Evolutionary conservation across 306 rosid species (phyloP).

Genomic region (Trifolium fragiferum): DNA sequence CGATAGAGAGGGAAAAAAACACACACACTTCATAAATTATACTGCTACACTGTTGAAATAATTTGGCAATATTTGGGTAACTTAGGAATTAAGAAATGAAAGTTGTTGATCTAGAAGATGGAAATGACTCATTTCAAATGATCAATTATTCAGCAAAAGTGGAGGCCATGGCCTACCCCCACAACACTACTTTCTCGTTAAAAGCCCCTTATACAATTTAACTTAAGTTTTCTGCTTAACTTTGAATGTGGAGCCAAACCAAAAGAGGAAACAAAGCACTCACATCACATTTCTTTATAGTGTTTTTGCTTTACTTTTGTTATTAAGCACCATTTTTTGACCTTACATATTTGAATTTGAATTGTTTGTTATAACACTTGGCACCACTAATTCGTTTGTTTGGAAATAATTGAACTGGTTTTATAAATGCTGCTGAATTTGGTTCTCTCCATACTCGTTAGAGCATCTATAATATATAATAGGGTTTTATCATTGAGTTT

Average conservation of each 20-base stretch:
- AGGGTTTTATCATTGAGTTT: too few relatives aligned
- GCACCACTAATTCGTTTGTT: conserved; percentile 4
- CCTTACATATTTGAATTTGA: conserved; percentile 29
- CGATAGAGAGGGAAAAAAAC: too few relatives aligned
- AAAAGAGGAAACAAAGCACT: conserved; percentile 31
- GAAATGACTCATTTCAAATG: background rate
- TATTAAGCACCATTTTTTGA: background rate
- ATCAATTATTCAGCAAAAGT: conserved; percentile 41
- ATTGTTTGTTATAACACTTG: conserved; percentile 26
- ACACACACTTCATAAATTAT: background rate
- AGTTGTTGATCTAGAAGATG: background rate
- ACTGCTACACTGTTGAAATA: background rate
- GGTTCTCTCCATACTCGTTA: too few relatives aligned
- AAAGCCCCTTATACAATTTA: conserved; percentile 37
- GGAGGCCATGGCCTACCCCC: conserved; percentile 44
- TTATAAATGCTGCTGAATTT: background rate
- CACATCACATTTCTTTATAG: conserved; percentile 9
- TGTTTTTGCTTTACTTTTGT: conserved; percentile 33
- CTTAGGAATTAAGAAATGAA: conserved; percentile 49
- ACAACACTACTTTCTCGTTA: conserved; percentile 25
- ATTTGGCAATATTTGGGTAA: background rate
- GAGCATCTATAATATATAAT: too few relatives aligned
- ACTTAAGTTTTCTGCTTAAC: conserved; percentile 19
- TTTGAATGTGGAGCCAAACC: conserved; percentile 48
- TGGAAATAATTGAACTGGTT: background rate